Evolutionary conservation across 2,329 filamentous ascomycete species (phyloP), one percentile per base, ranked within the genome.

Genomic region (Dactylellina cionopaga): DNA sequence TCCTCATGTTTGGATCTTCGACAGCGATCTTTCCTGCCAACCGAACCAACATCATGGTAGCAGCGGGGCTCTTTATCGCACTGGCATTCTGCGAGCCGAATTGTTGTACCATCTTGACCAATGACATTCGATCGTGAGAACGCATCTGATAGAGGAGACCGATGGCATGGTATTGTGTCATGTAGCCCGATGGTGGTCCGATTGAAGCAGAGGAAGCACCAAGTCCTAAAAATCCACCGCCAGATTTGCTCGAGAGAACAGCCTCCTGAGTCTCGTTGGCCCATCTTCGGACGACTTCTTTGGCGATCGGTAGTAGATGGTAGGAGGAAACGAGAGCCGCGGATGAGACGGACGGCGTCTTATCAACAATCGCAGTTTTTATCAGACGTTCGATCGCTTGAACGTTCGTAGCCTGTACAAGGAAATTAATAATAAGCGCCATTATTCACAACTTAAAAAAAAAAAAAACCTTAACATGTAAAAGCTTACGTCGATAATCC

Each of bases 21-120:
- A 96, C 92, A 29, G 94, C 94, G 74, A 99, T 85, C 84, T 96
- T 95, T 41, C 94, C 92, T 31, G 95, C 95, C 75, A 99, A 83
- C 76, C 95, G 88, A 62, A 99, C 95, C 25, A 99, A 86, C 87
- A 99, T 89, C 54, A 99, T 88, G 68, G 93, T 90, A 31, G 93
- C 95, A 71, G 94, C 92, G 17, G 95, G 92, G 81, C 91, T 97
- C 88, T 97, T 98, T 74, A 98, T 90, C 9, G 92, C 92, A 68
- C 95, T 95, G 13, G 92, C 88, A 58, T 90, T 89, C 46, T 73
- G 68, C 15, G 75, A 76, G 56, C 92, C 92, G 80, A 97, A 98
- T 81, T 99, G 95, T 83, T 99, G 95, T n/a, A 99, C 94, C 95
- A 99, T 98, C 86, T 99, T 99, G 73, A 98, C 94, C 77, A 99